Conservation (phyloP, 495 filamentous ascomycete genomes). For the Aspergillus nidulans region DNA sequence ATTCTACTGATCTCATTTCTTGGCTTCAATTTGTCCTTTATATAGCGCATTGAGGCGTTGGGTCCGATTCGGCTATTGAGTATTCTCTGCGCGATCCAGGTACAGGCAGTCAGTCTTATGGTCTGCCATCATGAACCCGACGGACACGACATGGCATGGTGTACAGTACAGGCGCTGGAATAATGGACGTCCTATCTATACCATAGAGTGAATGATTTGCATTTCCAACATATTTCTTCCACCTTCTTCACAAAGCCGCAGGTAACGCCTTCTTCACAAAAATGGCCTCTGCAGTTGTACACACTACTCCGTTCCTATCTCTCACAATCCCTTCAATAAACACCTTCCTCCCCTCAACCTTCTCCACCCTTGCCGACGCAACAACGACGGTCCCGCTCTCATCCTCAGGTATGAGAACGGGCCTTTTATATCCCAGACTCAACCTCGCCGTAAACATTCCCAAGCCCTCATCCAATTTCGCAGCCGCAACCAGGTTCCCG, state of each 20-base stretch:
- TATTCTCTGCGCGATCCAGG: slow-evolving; percentile 28
- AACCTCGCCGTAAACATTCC: slow-evolving; percentile 12
- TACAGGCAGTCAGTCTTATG: slow-evolving; percentile 13
- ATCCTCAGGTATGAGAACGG: not conserved
- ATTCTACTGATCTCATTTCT: slow-evolving; percentile 20
- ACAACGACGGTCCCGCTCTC: slow-evolving; percentile 6
- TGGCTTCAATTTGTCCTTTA: slow-evolving; percentile 24
- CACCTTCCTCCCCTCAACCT: slow-evolving; percentile 13
- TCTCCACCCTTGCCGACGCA: slow-evolving; percentile 5
- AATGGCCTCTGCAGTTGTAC: slow-evolving; percentile 10
- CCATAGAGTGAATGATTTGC: slow-evolving; percentile 2
- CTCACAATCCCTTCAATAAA: slow-evolving; percentile 8
- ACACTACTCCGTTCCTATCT: slow-evolving; percentile 6
- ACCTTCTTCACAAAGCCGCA: not conserved
- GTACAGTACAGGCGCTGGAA: slow-evolving; percentile 32
- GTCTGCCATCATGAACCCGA: slow-evolving; percentile 10
- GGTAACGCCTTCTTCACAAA: slow-evolving; percentile 9
- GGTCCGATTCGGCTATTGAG: slow-evolving; percentile 32
- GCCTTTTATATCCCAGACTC: slow-evolving; percentile 5
- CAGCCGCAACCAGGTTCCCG: slow-evolving; percentile 1
- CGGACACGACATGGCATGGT: slow-evolving; percentile 13
- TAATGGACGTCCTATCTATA: slow-evolving; percentile 13
- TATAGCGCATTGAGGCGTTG: slow-evolving; percentile 45
- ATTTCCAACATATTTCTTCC: not conserved
- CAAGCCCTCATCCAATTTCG: slow-evolving; percentile 5